Evolutionary conservation across 257 asterid genomes (phyloP).

Genomic region (Solanum rostratum): DNA sequence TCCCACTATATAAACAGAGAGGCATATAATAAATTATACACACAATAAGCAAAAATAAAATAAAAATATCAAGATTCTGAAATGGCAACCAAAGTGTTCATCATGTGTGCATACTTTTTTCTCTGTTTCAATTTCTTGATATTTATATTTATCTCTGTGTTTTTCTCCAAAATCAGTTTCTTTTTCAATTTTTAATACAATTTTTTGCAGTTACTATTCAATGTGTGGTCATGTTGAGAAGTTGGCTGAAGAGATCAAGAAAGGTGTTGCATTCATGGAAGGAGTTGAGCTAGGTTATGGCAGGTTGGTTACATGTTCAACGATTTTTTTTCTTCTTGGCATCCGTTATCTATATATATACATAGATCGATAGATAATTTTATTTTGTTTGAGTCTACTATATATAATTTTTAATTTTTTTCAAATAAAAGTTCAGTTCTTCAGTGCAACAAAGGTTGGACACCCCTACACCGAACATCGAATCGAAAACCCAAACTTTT

Average conservation of each 20-base stretch:
- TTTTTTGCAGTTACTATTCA: slow-evolving; percentile 32
- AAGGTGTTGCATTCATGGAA: slow-evolving; percentile 56
- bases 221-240: slow-evolving; percentile 58
- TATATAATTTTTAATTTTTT: no score
- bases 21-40: not conserved
- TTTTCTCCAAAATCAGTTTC: not conserved
- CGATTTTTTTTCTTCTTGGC: no score
- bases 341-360: no score
- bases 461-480: no score
- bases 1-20: not conserved
- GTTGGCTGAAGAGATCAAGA: slow-evolving; percentile 60
- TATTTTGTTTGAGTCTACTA: no score
- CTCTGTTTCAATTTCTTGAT: not conserved
- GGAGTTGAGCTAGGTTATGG: slow-evolving; percentile 63
- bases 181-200: no score
- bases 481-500: no score
- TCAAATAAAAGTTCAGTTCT: no score
- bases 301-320: slow-evolving; percentile 20
- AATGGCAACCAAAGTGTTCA: slow-evolving; percentile 58
- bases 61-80: not conserved
- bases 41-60: not conserved
- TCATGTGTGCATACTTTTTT: slow-evolving; percentile 27
- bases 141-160: not conserved
- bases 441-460: no score
- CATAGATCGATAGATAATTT: no score